Evolutionary conservation across 116 monocot genomes (phyloP), one percentile per base, ranked within the genome.

Genomic region (Dioscorea cayenensis): DNA sequence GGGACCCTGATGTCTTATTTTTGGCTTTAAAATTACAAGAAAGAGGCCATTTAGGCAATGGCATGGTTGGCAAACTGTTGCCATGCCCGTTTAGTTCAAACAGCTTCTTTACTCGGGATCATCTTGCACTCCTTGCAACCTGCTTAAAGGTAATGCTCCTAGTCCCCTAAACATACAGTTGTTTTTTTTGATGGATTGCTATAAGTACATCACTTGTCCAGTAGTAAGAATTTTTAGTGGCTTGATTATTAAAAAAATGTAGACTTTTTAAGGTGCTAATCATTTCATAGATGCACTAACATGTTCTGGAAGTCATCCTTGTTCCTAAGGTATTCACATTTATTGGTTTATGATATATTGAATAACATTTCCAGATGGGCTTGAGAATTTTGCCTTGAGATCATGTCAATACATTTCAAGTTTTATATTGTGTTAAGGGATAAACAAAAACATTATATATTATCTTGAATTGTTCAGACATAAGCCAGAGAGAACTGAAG

Each of bases 21-120:
- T 82, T 99, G 11, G 94, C 91, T 63, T 84, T 99, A 72, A 94
- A 91, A 69, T 74, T 99, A 76, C 88, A 87, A 75, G 89, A 94
- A 66, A 87, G 67, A 83, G 61, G 85, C 64, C 21, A 78, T 32
- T 9, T 71, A 8, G 80, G 80, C 9, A 71, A 48, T 63, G 80
- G 82, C 64, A 49, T 76, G 6, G 80, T 85, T 68, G 83, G 84
- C 20, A 87, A 84, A 25, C 83, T 99, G 18, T 72, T 99, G 61
- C 94, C 99, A 29, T 37, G 61, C 51, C 91, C 85, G 48, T 89
- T 89, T 68, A 94, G 69, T 68, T 10, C 78, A 29, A 80, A 85
- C 28, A 84, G 58, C 23, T 86, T 93, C 63, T 93, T 99, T 75
- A 63, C 84, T 70, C 74, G 82, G 58, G 85, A 94, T 48, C 86